Percentiles rank a stretch among this genome's conserved stretches.
phyloP scores from a whole-genome alignment of 306 rosid genomes.

The Quercus glauca region DNA sequence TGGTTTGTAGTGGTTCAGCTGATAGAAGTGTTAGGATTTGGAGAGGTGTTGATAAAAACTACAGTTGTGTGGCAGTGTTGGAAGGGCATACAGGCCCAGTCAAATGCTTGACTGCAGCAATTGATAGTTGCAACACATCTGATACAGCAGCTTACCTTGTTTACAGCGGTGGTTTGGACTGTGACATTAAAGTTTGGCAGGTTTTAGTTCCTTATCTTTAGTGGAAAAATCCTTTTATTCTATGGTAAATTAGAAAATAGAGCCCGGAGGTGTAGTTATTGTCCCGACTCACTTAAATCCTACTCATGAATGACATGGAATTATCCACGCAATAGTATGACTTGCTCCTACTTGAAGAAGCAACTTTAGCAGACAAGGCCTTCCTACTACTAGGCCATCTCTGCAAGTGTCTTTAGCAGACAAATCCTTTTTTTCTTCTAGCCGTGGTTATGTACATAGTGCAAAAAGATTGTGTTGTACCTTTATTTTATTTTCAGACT shows the following conservation, averaged over 20 bases:
- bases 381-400: no score
- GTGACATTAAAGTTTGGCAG: conserved; percentile 73
- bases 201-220: conserved; percentile 42
- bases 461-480: background rate
- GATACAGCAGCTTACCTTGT: conserved; percentile 34
- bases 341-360: no score
- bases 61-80: conserved; percentile 61
- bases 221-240: background rate
- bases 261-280: no score
- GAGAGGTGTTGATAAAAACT: conserved; percentile 53
- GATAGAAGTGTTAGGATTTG: conserved; percentile 76
- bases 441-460: background rate
- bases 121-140: conserved; percentile 29
- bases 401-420: background rate
- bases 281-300: no score
- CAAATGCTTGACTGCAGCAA: conserved; percentile 59
- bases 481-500: background rate
- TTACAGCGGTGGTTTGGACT: conserved; percentile 83
- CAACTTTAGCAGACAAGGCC: accelerated
- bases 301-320: no score
- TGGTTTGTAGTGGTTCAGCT: conserved; percentile 86
- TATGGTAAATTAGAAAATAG: no score
- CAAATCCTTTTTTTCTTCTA: background rate
- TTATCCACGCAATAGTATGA: no score
- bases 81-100: conserved; percentile 81